Base-by-base conservation (phyloP, 2,329 filamentous ascomycete genomes). In the Aureobasidium sp. region DNA sequence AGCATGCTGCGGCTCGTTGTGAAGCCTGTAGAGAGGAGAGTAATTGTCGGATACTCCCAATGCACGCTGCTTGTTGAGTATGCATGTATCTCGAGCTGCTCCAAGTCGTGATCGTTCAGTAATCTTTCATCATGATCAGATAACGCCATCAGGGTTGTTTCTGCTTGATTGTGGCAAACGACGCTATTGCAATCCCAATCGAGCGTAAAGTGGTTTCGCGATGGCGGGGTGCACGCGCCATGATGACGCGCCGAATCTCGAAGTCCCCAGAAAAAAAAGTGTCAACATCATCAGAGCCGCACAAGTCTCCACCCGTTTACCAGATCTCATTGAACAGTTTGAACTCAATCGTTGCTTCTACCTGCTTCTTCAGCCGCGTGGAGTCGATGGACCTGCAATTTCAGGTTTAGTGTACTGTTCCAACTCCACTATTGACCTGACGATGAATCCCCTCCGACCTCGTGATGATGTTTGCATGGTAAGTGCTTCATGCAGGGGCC, bases 401-500 rank as follows among this genome's bases (percentile, higher is more conserved):
- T 55, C 24, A 1, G 17, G 51, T 13, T 12, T 55, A 55, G 51
- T 41, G 13, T 17, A 2, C 8, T 12, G 32, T 36, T 51, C 1
- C 2, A 15, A 15, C 34, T 37, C 34, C 34, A 37, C 34, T 37
- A 55, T 55, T 26, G 24, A 55, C 24, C 5, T 12, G 24, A 27
- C 24, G 24, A 39, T 37, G 13, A 27, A 29, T 2, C 15, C 24
- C 36, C 51, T 20, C 20, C 20, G 20, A 20, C 20, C 20, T 55
- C 51, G 51, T 55, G 51, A 55, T 55, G 51, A 9, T 20, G 34
- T 17, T 41, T 29, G 34, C 26, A 8, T 55, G 51, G 51, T 55
- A 55, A 57, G 39, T 57, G 53, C 39, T 57, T 57, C 53, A 44
- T 57, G 53, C 53, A 57, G 53, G 53, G 53, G 53, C 27, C 10